Evolutionary conservation across 495 filamentous ascomycete genomes (phyloP).

Genomic region (Neurospora africana): DNA sequence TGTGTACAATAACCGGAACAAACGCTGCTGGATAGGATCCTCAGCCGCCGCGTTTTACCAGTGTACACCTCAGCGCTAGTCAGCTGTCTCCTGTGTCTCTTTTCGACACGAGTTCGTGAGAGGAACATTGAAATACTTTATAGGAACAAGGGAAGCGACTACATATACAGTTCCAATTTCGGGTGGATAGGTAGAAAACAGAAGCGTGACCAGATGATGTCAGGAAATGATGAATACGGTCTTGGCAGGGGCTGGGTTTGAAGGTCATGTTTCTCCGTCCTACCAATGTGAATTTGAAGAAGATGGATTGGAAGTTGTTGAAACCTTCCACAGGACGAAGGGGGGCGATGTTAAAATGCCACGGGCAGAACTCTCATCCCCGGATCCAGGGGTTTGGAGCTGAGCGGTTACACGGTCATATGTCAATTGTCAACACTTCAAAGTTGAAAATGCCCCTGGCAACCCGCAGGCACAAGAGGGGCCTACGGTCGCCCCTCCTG

Average conservation of each 20-base stretch:
- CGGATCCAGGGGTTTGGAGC: background rate
- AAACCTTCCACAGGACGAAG: background rate
- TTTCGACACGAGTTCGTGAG: background rate
- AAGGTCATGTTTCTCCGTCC: background rate
- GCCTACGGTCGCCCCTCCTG: background rate
- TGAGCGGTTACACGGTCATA: background rate
- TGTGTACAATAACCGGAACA: background rate
- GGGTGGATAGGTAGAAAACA: background rate
- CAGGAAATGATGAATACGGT: background rate
- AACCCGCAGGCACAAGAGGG: background rate
- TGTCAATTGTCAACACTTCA: background rate
- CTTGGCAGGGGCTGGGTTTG: background rate
- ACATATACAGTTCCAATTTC: background rate
- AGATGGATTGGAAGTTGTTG: background rate
- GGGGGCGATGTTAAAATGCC: background rate
- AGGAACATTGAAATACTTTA: background rate
- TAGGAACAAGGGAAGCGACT: background rate
- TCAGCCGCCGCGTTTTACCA: background rate
- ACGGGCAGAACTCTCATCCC: background rate
- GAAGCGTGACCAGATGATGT: background rate
- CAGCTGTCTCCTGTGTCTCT: background rate
- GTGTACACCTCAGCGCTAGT: background rate
- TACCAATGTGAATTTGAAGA: background rate
- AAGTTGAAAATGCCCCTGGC: background rate
- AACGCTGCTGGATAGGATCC: background rate